These are phyloP conservation scores for Phytophthora fragariaefolia DNA, from an alignment of 352 stramenopile species.

Conservation along the genomic window DNA sequence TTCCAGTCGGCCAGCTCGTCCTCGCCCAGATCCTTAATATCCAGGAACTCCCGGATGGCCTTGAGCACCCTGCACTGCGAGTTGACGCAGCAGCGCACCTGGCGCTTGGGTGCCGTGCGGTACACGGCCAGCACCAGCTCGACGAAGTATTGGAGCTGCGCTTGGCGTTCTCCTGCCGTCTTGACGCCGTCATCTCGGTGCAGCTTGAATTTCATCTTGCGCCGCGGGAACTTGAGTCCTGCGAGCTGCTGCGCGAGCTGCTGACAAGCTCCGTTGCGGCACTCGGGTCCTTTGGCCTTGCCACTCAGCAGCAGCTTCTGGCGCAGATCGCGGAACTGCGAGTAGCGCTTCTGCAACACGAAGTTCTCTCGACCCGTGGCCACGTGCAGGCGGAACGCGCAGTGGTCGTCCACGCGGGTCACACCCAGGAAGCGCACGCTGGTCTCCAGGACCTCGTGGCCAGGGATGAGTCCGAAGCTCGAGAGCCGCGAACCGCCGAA, in stretches of 20 bases:
- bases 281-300: slow-evolving; percentile 27
- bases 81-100: slow-evolving; percentile 68
- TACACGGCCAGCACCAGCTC: slow-evolving; percentile 61
- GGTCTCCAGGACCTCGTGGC: slow-evolving; percentile 47
- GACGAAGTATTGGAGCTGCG: slow-evolving; percentile 59
- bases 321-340: slow-evolving; percentile 72
- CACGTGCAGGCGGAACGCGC: slow-evolving; percentile 63
- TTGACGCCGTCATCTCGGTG: slow-evolving; percentile 37
- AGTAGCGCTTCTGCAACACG: slow-evolving; percentile 71
- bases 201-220: slow-evolving; percentile 41
- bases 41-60: slow-evolving; percentile 58
- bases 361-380: slow-evolving; percentile 59
- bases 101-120: slow-evolving; percentile 47
- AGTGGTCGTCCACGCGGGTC: slow-evolving; percentile 44
- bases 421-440: slow-evolving; percentile 57
- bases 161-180: slow-evolving; percentile 43
- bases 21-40: slow-evolving; percentile 38
- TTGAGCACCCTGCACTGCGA: slow-evolving; percentile 50
- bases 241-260: slow-evolving; percentile 46
- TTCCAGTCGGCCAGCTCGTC: slow-evolving; percentile 35
- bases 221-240: slow-evolving; percentile 63
- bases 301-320: slow-evolving; percentile 45
- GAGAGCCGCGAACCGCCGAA: slow-evolving; percentile 19
- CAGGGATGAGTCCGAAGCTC: slow-evolving; percentile 31
- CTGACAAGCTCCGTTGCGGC: slow-evolving; percentile 50